phyloP scores from a whole-genome alignment of 352 stramenopile genomes.

The Globisporangium heterothallicum region DNA sequence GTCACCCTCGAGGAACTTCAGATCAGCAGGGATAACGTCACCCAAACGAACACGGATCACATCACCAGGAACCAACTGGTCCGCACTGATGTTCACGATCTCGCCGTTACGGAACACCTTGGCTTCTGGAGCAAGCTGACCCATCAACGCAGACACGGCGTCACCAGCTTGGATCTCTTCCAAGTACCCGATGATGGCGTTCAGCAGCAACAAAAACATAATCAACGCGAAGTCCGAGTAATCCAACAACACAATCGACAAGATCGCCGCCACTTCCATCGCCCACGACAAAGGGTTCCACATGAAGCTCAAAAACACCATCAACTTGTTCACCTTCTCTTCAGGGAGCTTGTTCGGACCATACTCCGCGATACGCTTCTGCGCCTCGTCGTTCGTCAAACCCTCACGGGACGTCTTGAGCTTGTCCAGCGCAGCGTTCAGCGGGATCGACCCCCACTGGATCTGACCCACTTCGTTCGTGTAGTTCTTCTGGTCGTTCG shows the following conservation, averaged over 20 bases:
- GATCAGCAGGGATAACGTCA: constrained; percentile 90
- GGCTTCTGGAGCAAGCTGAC: constrained; percentile 76
- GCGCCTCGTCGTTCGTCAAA: constrained; percentile 66
- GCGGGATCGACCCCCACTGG: constrained; percentile 64
- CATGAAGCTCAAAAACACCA: constrained; percentile 75
- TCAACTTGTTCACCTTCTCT: constrained; percentile 73
- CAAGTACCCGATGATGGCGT: constrained; percentile 74
- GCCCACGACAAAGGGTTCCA: constrained; percentile 82
- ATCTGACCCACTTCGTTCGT: constrained; percentile 72
- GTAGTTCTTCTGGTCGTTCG: constrained; percentile 77
- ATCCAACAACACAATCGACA: constrained; percentile 74
- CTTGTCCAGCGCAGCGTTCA: constrained; percentile 81
- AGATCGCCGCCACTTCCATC: constrained; percentile 69
- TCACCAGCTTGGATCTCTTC: constrained; percentile 84
- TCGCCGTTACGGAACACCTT: constrained; percentile 82
- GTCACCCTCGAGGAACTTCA: constrained; percentile 81
- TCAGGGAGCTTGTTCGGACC: constrained; percentile 81
- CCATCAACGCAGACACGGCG: constrained; percentile 87
- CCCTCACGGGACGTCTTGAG: constrained; percentile 67
- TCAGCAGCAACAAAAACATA: constrained; percentile 62
- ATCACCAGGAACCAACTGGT: constrained; percentile 65
- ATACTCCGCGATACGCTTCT: constrained; percentile 69
- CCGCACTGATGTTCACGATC: constrained; percentile 58
- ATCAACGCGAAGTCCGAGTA: constrained; percentile 75
- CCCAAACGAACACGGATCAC: constrained; percentile 79